phyloP scores from a whole-genome alignment of 306 rosid species.

The Trifolium subterraneum region DNA sequence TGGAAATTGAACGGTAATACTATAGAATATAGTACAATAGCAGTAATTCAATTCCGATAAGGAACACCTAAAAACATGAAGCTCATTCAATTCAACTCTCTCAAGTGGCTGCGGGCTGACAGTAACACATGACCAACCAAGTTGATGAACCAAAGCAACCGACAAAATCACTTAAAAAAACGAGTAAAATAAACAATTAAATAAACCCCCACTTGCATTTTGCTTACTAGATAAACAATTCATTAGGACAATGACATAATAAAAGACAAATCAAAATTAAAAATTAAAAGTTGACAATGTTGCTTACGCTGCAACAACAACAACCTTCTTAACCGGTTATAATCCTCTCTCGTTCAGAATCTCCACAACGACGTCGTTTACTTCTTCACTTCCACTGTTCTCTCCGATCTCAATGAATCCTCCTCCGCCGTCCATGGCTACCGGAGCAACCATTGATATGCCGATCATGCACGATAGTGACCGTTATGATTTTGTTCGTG shows the following conservation, averaged over 20 bases:
- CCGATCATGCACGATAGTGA: constrained; percentile 96
- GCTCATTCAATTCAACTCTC: too few relatives aligned
- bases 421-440: constrained; percentile 44
- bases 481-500: constrained; percentile 81
- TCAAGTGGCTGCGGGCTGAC: constrained; percentile 40
- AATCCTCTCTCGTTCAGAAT: too few relatives aligned
- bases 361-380: constrained; percentile 44
- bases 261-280: background rate
- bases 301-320: constrained; percentile 53
- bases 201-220: background rate
- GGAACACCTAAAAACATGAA: too few relatives aligned
- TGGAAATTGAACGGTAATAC: too few relatives aligned
- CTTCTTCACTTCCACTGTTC: background rate
- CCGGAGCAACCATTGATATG: constrained; percentile 68
- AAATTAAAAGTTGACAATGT: constrained; percentile 32
- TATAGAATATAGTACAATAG: too few relatives aligned
- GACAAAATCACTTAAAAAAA: background rate
- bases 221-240: background rate
- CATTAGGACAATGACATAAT: background rate
- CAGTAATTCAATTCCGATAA: too few relatives aligned
- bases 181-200: background rate
- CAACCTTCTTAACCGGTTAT: background rate
- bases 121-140: constrained; percentile 17
- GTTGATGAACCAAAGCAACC: constrained; percentile 3
- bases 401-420: constrained; percentile 39